Percentiles rank a stretch among this genome's conserved stretches.
phyloP scores from a whole-genome alignment of 2,329 filamentous ascomycete genomes.

The Nigrospora oryzae region DNA sequence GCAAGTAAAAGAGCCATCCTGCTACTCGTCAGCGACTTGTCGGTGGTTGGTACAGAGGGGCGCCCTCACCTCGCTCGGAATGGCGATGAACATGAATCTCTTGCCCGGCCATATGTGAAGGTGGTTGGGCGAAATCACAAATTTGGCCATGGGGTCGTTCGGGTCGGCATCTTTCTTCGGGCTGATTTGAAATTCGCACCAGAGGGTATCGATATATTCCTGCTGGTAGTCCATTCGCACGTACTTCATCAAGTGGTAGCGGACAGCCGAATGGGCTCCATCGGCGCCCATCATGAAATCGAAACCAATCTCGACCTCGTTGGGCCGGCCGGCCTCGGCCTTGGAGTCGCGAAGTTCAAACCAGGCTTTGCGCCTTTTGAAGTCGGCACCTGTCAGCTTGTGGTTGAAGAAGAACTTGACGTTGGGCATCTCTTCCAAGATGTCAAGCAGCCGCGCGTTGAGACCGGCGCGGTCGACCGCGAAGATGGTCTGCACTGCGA shows the following conservation, averaged over 20 bases:
- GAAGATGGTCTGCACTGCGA: constrained; percentile 56
- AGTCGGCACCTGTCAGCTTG: constrained; percentile 86
- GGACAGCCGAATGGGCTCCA: constrained; percentile 83
- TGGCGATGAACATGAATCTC: constrained; percentile 97
- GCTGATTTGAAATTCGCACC: constrained; percentile 89
- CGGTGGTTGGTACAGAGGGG: too few species aligned
- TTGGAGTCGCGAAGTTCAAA: constrained; percentile 54
- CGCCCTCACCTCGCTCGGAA: constrained; percentile 56
- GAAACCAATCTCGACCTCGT: constrained; percentile 76
- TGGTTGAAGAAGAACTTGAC: constrained; percentile 90
- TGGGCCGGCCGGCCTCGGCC: constrained; percentile 33
- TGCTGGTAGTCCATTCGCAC: constrained; percentile 85
- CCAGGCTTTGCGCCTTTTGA: constrained; percentile 72
- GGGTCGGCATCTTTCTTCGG: constrained; percentile 28
- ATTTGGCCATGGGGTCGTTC: constrained; percentile 35
- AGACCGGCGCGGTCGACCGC: constrained; percentile 79
- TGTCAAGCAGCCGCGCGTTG: constrained; percentile 77
- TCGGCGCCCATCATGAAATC: constrained; percentile 93
- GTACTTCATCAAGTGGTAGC: constrained; percentile 95
- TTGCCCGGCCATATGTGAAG: constrained; percentile 95
- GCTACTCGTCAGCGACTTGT: constrained; percentile 1
- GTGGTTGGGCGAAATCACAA: constrained; percentile 82
- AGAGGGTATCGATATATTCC: constrained; percentile 90
- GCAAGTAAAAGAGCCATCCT: constrained; percentile 89
- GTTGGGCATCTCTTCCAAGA: constrained; percentile 75